Percentiles rank a stretch among this genome's conserved stretches.
These are phyloP conservation scores for Eragrostis curvula DNA, from an alignment of 176 grass and related monocot species.

Conservation along the genomic window DNA sequence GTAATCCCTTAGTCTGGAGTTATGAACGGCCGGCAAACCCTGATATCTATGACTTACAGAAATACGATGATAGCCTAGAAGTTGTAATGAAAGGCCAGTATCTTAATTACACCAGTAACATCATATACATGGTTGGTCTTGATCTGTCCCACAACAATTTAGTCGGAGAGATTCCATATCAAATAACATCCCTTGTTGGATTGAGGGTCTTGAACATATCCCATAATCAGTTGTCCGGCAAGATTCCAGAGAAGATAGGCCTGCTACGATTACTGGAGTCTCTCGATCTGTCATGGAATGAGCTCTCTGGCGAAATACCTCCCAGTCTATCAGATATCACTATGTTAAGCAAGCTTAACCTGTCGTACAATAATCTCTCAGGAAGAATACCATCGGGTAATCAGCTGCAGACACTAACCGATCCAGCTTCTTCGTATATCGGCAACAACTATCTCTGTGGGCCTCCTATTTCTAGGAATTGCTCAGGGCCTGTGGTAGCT, in stretches of 20 bases:
- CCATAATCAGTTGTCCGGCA: constrained; percentile 31
- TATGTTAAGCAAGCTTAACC: background rate
- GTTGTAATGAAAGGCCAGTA: constrained; percentile 31
- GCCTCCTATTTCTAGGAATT: constrained; percentile 23
- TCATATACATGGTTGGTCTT: background rate
- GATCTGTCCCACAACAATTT: constrained; percentile 47
- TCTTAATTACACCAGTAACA: background rate
- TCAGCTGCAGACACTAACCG: constrained; percentile 15
- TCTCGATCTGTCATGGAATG: constrained; percentile 49
- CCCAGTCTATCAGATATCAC: background rate
- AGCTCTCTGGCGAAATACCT: constrained; percentile 37
- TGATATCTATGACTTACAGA: background rate
- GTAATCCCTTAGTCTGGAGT: background rate
- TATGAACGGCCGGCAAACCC: background rate
- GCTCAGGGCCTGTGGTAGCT: background rate
- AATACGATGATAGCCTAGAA: background rate
- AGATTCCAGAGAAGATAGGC: constrained; percentile 40
- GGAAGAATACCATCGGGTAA: constrained; percentile 32
- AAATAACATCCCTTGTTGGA: background rate
- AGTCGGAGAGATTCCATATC: constrained; percentile 35
- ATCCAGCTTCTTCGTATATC: background rate
- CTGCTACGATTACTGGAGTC: constrained; percentile 30
- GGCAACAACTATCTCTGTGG: constrained; percentile 45
- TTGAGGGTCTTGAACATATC: constrained; percentile 39
- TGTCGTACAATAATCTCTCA: constrained; percentile 48